Evolutionary conservation across 2,329 filamentous ascomycete species (phyloP), one percentile per base, ranked within the genome.

Genomic region (Paracorniculantispora psalliotae): DNA sequence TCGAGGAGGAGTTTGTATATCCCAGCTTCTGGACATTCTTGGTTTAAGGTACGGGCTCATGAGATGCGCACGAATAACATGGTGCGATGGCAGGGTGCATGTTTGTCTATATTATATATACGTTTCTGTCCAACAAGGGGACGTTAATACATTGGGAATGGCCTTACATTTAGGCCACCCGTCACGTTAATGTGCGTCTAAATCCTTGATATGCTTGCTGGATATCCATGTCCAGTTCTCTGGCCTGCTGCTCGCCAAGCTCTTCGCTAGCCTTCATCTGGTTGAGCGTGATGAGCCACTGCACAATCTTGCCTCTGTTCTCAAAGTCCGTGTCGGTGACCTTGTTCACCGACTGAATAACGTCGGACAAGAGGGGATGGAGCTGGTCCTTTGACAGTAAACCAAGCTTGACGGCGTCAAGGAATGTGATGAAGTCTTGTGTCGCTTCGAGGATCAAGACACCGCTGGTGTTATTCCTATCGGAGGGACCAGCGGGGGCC

Each of bases 11-110:
- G 73, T 94, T 97, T 76, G 92, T 97, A 62, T 97, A 96, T 76
- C 94, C 94, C 47, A 97, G 92, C 73, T 97, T 96, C 74, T 97
- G 93, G 92, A 97, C 93, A 1, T 97, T 97, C 73, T 77, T 99
- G 67, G 88, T 97, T 47, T 96, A 74, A 53, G 21, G 59, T 25
- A 47, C 10, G 19, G 25, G 9, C 25, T 12, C 0, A 49, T 33
- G 23, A 23, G 15, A 21, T 48, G 21, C 39, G 15, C 23, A 47
- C 26, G 15, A 28, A 21, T 48, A 25, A 23, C 23, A 43, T 3
- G 47, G 17, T 10, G 17, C 15, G 2, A 13, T 8, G 4, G 26
- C 3, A 21, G 12, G 21, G 25, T 12, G n/a, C 12, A 33, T n/a
- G 7, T 9, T 44, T 43, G 47, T 13, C 4, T 49, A 30, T 17